These are phyloP conservation scores for Pyronema domesticum DNA, from an alignment of 495 filamentous ascomycete species.

Conservation along the genomic window DNA sequence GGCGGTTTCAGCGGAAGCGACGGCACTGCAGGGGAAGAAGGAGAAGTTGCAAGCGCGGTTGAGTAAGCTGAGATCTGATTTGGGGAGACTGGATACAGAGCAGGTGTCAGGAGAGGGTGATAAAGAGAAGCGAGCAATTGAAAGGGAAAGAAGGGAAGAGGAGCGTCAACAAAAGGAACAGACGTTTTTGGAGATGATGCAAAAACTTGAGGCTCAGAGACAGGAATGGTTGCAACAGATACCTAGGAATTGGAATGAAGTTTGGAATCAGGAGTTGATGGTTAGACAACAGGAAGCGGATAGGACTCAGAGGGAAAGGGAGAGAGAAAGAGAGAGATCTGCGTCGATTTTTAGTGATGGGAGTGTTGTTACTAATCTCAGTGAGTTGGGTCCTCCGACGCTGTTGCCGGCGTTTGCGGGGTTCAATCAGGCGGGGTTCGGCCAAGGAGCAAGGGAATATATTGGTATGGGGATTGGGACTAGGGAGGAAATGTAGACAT, in stretches of 20 bases:
- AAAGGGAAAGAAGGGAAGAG: slow-evolving; percentile 11
- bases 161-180: slow-evolving; percentile 14
- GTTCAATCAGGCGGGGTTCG: too few relatives aligned
- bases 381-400: slow-evolving; percentile 8
- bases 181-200: slow-evolving; percentile 20
- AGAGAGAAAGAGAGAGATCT: slow-evolving; percentile 9
- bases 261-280: slow-evolving; percentile 10
- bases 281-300: slow-evolving; percentile 6
- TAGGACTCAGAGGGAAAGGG: slow-evolving; percentile 1
- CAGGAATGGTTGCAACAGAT: slow-evolving; percentile 13
- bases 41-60: slow-evolving; percentile 17
- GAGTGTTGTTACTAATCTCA: slow-evolving; percentile 22
- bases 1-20: slow-evolving; percentile 19
- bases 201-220: slow-evolving; percentile 19
- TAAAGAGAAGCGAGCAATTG: slow-evolving; percentile 12
- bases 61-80: slow-evolving; percentile 14
- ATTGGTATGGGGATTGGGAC: too few relatives aligned
- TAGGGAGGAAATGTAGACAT: too few relatives aligned
- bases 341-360: slow-evolving; percentile 21
- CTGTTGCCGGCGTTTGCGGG: not conserved
- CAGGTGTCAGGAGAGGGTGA: slow-evolving; percentile 10
- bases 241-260: slow-evolving; percentile 14
- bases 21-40: slow-evolving; percentile 17
- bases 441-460: too few relatives aligned
- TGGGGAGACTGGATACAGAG: slow-evolving; percentile 14